Evolutionary conservation across 192 early-diverging fungal species (phyloP), one percentile per base, ranked within the genome.

Genomic region (Coemansia sp.): DNA sequence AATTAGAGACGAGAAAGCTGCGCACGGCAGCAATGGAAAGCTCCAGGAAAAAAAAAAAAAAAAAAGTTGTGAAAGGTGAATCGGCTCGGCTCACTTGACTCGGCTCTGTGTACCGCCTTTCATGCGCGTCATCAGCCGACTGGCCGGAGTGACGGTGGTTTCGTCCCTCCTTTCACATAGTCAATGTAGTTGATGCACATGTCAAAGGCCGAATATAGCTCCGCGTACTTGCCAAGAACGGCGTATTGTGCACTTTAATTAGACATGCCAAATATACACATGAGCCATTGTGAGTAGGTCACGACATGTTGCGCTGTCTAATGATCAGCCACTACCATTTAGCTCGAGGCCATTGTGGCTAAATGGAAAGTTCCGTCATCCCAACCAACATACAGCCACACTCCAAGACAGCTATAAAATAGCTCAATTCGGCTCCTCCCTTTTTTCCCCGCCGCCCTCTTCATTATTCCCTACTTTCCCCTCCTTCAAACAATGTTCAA

Each of bases 121-220:
- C 44, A 46, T 43, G 44, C 24, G 44, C 24, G 44, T 46, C 44
- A 46, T 46, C 44, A 46, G 44, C 44, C 3, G 44, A 26, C 44
- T 14, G 12, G 29, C 7, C 29, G 29, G 29, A n/a, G n/a, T n/a
- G n/a, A n/a, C 29, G 29, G 7, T 32, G 29, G 7, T 32, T 32
- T 7, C 29, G 29, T 7, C 29, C 29, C 29, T 32, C 7, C 29
- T 32, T 32, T 7, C 7, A 7, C 29, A 32, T 32, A 4, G 29
- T 32, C 7, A 7, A n/a, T 44, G 12, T n/a, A 26, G 21, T 43
- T 21, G 19, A 46, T 26, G 44, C 44, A 17, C 44, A 46, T 43
- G 42, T 26, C 44, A 26, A 46, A 26, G 11, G 4, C 44, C 44
- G 24, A 46, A 12, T 21, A 46, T 46, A 14, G 21, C 44, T 46